Evolutionary conservation across 2,329 filamentous ascomycete genomes (phyloP).

Genomic region (Aspergillus udagawae): DNA sequence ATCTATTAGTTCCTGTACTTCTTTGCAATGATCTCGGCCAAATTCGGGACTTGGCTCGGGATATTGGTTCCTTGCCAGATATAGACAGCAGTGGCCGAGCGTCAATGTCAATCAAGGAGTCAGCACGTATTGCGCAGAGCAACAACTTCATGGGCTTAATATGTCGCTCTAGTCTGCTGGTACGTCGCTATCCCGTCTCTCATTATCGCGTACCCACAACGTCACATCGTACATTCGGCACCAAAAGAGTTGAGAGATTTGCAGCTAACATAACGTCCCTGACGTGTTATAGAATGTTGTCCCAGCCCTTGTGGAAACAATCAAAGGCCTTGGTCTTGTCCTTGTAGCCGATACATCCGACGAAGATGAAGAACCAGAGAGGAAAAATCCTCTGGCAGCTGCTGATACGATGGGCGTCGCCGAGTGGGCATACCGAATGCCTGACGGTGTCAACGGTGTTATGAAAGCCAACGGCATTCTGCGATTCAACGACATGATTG

Average conservation of each 20-base stretch:
- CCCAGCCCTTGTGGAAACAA: constrained; percentile 83
- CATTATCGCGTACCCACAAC: neutral
- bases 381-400: constrained; percentile 17
- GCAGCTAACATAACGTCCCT: neutral
- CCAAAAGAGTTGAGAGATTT: neutral
- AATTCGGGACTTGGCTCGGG: constrained; percentile 37
- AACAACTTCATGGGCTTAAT: constrained; percentile 99
- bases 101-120: constrained; percentile 87
- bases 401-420: constrained; percentile 28
- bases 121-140: constrained; percentile 83
- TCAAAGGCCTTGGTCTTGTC: constrained; percentile 90
- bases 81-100: constrained; percentile 63
- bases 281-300: constrained; percentile 70
- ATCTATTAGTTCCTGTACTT: constrained; percentile 69
- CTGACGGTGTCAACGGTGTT: constrained; percentile 81
- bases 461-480: constrained; percentile 82
- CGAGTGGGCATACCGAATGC: constrained; percentile 52
- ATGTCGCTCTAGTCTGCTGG: constrained; percentile 80
- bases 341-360: constrained; percentile 83
- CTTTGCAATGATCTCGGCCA: constrained; percentile 85
- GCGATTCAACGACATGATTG: constrained; percentile 89
- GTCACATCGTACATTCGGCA: neutral
- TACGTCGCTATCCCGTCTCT: constrained; percentile 45
- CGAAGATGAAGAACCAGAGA: constrained; percentile 38
- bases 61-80: constrained; percentile 37